phyloP scores from a whole-genome alignment of 768 basidiomycete species.

The Kwoniella bestiolae region DNA sequence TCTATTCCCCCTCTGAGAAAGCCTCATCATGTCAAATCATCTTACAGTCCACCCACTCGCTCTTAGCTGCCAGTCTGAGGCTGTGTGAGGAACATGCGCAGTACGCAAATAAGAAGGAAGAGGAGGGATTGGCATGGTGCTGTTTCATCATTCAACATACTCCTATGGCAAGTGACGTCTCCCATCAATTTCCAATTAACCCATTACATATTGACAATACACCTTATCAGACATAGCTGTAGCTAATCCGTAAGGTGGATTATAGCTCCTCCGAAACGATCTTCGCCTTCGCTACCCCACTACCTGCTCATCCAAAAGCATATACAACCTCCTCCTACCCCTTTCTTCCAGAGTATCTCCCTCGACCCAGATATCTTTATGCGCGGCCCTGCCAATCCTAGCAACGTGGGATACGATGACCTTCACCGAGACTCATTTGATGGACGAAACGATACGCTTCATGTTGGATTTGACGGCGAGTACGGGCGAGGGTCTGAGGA shows the following conservation, averaged over 20 bases:
- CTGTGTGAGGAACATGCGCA: conserved; percentile 20
- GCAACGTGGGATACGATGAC: conserved; percentile 39
- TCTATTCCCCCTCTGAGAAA: conserved; percentile 37
- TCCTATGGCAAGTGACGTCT: conserved; percentile 42
- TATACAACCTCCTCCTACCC: conserved; percentile 29
- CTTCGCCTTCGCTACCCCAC: conserved; percentile 30
- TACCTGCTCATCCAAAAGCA: conserved; percentile 33
- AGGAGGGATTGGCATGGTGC: conserved; percentile 37
- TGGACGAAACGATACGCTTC: conserved; percentile 27
- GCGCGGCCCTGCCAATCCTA: conserved; percentile 40
- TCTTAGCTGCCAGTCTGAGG: conserved; percentile 37
- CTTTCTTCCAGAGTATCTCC: conserved; percentile 12
- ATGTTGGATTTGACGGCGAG: conserved; percentile 22
- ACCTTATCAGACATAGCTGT: no score
- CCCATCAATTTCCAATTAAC: neutral
- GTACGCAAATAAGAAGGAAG: neutral
- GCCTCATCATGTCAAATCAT: conserved; percentile 28
- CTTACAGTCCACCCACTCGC: conserved; percentile 35
- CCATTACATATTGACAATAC: no score
- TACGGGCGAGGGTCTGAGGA: neutral
- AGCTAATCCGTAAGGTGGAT: no score
- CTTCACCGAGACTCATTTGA: conserved; percentile 22
- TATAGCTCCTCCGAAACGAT: conserved; percentile 36
- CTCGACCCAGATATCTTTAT: conserved; percentile 24
- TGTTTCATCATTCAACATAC: conserved; percentile 45